Base-by-base conservation (phyloP, 257 asterid genomes). In the Pogostemon cablin region DNA sequence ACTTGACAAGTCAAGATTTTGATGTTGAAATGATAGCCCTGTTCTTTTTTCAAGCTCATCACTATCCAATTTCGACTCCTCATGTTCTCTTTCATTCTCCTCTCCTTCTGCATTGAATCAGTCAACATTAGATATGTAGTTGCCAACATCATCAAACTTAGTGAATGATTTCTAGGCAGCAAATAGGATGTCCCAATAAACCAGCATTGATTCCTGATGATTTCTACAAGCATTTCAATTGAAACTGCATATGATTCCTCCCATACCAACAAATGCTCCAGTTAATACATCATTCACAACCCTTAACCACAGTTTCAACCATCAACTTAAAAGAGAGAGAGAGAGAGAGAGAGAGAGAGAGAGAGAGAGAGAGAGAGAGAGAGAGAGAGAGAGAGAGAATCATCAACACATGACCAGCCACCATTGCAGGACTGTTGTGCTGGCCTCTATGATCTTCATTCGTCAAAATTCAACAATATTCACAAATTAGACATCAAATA, bases 11-110 rank as follows among this genome's bases (percentile, higher is more conserved):
- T 68, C 74, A 76, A 48, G 35, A 72, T 48, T 39, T 80, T 84
- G 9, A 61, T 35, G 10, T 71, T 72, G 57, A 55, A 20, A 38
- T 68, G 73, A 9, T 68, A 5, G 38, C 72, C 81, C 55, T 77
- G 64, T 0, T 72, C 74, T 72, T 81, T 86, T 53, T 78, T 89
- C 80, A 86, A 61, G 86, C 76, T 92, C 80, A 84, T 88, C 76
- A 92, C 87, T 78, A 92, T 84, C 79, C 98, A 88, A 56, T 82
- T 90, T 54, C 77, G 81, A 52, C 95, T 86, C 68, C 90, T 86
- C 5, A 65, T 57, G 4, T 81, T 76, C 43, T 90, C 96, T 62
- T 71, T 80, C 2, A 88, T 71, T 75, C 81, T 85, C 53, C 84
- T 82, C 64, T 85, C 97, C 78, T 90, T 92, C 97, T 92, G 96